Evolutionary conservation across 192 early-diverging fungal genomes (phyloP).

Genomic region (Dimargaris cristalligena): DNA sequence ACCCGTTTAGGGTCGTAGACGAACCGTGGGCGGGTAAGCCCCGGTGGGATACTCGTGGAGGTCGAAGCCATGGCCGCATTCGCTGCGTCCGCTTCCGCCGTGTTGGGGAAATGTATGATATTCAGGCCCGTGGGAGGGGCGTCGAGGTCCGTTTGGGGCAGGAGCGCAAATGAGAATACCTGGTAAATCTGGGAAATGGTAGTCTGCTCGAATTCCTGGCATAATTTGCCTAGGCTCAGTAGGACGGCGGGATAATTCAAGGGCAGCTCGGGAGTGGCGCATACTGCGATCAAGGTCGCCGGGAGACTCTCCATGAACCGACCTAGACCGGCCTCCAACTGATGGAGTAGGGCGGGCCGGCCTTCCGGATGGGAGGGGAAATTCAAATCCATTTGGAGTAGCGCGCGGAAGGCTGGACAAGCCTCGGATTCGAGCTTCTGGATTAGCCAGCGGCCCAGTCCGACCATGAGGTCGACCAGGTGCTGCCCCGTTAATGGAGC

Average conservation of each 20-base stretch:
- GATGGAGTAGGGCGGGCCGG: constrained; percentile 3
- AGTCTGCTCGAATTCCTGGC: not conserved
- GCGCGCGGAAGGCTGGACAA: not conserved
- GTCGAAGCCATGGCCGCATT: not conserved
- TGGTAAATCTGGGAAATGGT: not conserved
- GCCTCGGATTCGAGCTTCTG: not conserved
- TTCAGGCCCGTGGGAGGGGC: not conserved
- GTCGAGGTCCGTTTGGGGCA: not conserved
- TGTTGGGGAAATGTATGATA: too few relatives aligned
- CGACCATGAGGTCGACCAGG: not conserved
- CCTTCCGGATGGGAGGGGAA: constrained; percentile 15
- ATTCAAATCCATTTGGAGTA: constrained; percentile 15
- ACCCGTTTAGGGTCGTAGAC: constrained; percentile 9
- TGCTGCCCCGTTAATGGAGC: not conserved
- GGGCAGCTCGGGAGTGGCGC: not conserved
- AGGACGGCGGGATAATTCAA: constrained; percentile 1
- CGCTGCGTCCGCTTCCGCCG: too few relatives aligned
- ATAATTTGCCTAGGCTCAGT: not conserved
- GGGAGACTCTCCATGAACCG: constrained; percentile 1
- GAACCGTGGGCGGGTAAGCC: not conserved
- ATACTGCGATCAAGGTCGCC: not conserved
- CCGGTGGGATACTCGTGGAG: not conserved
- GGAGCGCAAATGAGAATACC: not conserved
- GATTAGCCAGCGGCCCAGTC: not conserved
- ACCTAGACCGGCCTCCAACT: not conserved